Conservation (phyloP, 495 filamentous ascomycete species). For the Pyronema domesticum region DNA sequence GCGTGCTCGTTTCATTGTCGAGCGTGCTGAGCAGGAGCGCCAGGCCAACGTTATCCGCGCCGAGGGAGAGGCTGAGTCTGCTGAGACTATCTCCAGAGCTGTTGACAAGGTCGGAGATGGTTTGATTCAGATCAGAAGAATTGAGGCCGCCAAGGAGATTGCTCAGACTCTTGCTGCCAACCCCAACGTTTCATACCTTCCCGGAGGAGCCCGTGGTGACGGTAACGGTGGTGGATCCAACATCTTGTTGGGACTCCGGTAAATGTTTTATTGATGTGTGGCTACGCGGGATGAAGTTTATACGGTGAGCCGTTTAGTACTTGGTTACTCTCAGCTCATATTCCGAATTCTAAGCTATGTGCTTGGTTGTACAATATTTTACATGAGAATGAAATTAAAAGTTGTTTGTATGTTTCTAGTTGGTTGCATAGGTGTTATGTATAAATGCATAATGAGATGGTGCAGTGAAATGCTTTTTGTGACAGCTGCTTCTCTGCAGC, state of each 20-base stretch:
- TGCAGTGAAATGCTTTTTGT: no score
- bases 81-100: conserved; percentile 81
- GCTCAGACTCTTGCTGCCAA: conserved; percentile 75
- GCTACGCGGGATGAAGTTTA: no score
- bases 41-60: conserved; percentile 96
- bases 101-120: conserved; percentile 87
- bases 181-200: conserved; percentile 91
- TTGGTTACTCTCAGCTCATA: no score
- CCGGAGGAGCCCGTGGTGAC: conserved; percentile 45
- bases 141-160: conserved; percentile 94
- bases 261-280: neutral
- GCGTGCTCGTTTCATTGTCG: conserved; percentile 91
- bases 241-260: conserved; percentile 21
- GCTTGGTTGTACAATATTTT: no score
- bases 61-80: conserved; percentile 91
- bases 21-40: conserved; percentile 96
- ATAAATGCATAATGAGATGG: no score
- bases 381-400: no score
- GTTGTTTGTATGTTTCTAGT: no score
- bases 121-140: conserved; percentile 83
- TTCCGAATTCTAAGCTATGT: no score
- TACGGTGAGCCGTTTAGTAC: no score
- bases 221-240: conserved; percentile 25
- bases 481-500: no score
- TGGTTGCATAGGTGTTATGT: no score